Percentiles rank a stretch among this genome's conserved stretches.
Evolutionary conservation across 2,329 filamentous ascomycete genomes (phyloP).

Genomic region (Cladosporium cucumerinum): DNA sequence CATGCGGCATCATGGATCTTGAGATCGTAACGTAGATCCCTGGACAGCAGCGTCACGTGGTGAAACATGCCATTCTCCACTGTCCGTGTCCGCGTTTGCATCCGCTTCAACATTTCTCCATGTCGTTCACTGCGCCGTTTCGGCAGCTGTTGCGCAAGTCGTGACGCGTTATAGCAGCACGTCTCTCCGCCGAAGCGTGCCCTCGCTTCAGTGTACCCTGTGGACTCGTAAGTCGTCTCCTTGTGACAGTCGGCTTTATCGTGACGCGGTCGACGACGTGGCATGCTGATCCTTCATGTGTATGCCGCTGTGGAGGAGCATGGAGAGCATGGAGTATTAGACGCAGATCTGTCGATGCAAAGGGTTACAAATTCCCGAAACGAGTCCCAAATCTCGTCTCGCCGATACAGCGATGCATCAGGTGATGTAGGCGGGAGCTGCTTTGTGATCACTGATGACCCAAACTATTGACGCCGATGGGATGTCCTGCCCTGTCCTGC

Average conservation of each 20-base stretch:
- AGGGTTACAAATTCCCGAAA: neutral
- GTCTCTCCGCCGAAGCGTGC: neutral
- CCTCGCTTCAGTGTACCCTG: neutral
- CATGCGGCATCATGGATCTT: neutral
- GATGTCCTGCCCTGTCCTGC: neutral
- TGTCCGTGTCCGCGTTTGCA: neutral
- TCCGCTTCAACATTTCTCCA: neutral
- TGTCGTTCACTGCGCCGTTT: neutral
- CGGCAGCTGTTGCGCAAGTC: neutral
- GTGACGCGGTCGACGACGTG: neutral
- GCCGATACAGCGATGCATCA: slow-evolving; percentile 6
- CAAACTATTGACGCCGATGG: neutral
- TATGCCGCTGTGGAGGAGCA: neutral
- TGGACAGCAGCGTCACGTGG: neutral
- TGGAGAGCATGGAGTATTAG: neutral
- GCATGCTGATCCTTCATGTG: neutral
- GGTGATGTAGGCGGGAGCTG: neutral
- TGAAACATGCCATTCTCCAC: slow-evolving; percentile 4
- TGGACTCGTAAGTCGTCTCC: neutral
- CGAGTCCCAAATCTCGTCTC: neutral
- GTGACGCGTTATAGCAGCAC: neutral
- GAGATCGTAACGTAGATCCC: neutral
- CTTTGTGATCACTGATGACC: neutral
- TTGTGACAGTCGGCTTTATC: neutral
- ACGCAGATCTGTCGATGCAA: neutral